A percentile compares a stretch with the other conserved stretches of the same genome.
These are phyloP conservation scores for Phaeophleospora eucalypticola DNA, from an alignment of 2,329 filamentous ascomycete species.

Conservation along the genomic window DNA sequence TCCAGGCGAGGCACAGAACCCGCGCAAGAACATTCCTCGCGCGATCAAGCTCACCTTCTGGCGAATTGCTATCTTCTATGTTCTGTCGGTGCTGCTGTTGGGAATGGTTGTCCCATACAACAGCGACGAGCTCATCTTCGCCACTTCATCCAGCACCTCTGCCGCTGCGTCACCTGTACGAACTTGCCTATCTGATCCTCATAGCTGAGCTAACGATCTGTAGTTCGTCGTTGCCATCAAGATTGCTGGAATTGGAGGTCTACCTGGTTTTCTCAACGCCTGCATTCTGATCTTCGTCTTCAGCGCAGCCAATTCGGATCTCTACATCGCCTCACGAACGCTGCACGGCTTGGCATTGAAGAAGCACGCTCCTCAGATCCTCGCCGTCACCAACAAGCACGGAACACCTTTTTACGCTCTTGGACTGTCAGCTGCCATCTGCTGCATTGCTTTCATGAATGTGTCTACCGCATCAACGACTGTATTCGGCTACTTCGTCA, in stretches of 20 bases:
- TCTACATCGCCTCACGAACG: conserved; percentile 58
- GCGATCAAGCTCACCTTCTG: conserved; percentile 79
- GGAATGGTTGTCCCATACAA: conserved; percentile 75
- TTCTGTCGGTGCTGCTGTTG: conserved; percentile 66
- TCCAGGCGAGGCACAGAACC: conserved; percentile 61
- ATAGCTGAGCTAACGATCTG: neutral
- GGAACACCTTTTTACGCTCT: conserved; percentile 69
- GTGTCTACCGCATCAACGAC: conserved; percentile 37
- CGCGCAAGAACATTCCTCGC: conserved; percentile 67
- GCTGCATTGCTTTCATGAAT: conserved; percentile 53
- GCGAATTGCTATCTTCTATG: conserved; percentile 78
- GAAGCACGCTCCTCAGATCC: conserved; percentile 66
- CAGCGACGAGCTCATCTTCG: conserved; percentile 55
- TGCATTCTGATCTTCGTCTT: conserved; percentile 74
- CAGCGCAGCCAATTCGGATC: conserved; percentile 70
- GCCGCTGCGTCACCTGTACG: conserved; percentile 55
- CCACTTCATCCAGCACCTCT: conserved; percentile 45
- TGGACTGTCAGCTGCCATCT: conserved; percentile 57
- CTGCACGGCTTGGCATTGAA: conserved; percentile 70
- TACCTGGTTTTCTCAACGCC: conserved; percentile 67
- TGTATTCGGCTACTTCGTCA: conserved; percentile 49
- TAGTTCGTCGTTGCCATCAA: conserved; percentile 68
- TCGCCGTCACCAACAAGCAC: conserved; percentile 65
- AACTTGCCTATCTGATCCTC: neutral
- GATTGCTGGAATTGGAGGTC: conserved; percentile 57